Evolutionary conservation across 106 monocot species (phyloP).

Genomic region (Platanthera guangdongensis): DNA sequence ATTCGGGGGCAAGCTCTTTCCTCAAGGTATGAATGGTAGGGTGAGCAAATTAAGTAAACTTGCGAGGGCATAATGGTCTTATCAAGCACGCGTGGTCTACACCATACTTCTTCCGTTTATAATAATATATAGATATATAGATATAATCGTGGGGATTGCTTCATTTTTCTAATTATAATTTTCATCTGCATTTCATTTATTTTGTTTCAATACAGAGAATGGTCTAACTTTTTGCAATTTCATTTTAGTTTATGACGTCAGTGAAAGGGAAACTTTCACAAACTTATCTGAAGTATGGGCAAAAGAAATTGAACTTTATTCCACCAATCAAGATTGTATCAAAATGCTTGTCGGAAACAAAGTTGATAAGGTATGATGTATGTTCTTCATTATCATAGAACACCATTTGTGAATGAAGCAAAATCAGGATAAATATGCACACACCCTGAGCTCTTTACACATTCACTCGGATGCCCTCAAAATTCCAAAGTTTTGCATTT

Average conservation of each 20-base stretch:
- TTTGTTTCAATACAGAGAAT: not conserved
- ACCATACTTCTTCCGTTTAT: too few relatives aligned
- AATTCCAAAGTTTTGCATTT: not conserved
- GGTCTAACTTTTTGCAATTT: not conserved
- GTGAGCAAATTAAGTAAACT: too few relatives aligned
- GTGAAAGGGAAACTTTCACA: slow-evolving; percentile 34
- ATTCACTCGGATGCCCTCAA: not conserved
- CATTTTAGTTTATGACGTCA: slow-evolving; percentile 7
- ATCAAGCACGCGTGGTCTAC: too few relatives aligned
- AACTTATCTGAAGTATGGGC: slow-evolving; percentile 82
- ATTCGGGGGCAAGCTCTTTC: too few relatives aligned
- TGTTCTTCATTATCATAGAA: not conserved
- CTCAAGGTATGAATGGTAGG: too few relatives aligned
- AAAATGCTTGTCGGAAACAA: slow-evolving; percentile 92
- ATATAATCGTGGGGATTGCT: not conserved
- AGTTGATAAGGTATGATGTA: slow-evolving; percentile 71
- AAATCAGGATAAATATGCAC: not conserved
- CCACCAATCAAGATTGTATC: slow-evolving; percentile 73
- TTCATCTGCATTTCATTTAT: not conserved
- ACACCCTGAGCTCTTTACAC: not conserved
- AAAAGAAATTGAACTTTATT: slow-evolving; percentile 78
- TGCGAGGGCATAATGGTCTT: too few relatives aligned
- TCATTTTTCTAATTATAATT: not conserved
- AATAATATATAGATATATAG: not conserved
- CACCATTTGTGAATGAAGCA: not conserved